Conservation (phyloP, 768 basidiomycete genomes). For the Phallus indusiatus region DNA sequence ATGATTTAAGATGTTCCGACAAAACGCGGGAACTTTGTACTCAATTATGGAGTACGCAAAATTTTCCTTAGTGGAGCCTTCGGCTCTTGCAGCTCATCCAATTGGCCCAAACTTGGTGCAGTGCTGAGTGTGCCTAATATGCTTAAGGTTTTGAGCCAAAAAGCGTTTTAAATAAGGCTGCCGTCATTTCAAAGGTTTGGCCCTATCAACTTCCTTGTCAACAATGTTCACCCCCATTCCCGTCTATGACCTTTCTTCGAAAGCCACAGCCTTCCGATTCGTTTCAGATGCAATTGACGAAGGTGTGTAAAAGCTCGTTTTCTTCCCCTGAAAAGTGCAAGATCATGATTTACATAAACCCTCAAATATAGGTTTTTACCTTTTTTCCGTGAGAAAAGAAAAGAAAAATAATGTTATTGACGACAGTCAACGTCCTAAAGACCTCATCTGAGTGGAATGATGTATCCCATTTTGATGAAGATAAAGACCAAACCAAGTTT, state of each 20-base stretch:
- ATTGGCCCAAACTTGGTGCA: no score
- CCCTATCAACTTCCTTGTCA: not conserved
- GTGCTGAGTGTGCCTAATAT: no score
- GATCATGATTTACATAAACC: no score
- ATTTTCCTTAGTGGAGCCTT: no score
- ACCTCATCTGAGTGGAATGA: conserved; percentile 47
- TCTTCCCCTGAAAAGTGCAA: no score
- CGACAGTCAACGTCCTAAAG: conserved; percentile 59
- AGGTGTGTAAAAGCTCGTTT: conserved; percentile 23
- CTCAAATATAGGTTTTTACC: not conserved
- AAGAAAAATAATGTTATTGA: no score
- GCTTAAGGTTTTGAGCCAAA: no score
- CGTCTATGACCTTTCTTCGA: not conserved
- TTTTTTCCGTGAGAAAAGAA: not conserved
- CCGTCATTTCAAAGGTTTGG: no score
- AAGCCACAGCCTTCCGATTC: conserved; percentile 25
- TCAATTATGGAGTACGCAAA: no score
- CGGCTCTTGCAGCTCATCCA: no score
- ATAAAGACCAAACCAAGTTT: conserved; percentile 59
- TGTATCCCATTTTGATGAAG: conserved; percentile 45
- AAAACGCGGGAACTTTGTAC: no score
- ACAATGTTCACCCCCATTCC: not conserved
- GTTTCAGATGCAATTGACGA: conserved; percentile 41
- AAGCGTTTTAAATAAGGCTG: not conserved
- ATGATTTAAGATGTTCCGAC: no score